Base-by-base conservation (phyloP, 176 grass and related monocot species). In the Oropetium thomaeum region DNA sequence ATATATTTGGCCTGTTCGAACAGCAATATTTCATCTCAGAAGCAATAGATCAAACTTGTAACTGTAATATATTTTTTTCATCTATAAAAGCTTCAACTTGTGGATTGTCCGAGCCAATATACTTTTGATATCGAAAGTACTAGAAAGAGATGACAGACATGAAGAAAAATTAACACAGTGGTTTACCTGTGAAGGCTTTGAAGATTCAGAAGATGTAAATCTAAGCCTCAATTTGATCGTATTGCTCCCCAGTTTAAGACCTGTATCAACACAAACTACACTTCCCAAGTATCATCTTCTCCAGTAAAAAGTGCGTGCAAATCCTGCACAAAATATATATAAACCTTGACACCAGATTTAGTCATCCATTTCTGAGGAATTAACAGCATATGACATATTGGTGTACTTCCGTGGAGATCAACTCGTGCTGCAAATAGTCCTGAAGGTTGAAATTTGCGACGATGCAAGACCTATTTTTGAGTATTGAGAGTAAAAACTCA, bases 231-330 rank as follows among this genome's bases (percentile, higher is more conserved):
- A 74, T 70, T 99, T 99, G 80, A 95, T 86, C 32, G 74, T 85
- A 39, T 74, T 92, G 65, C 91, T 85, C 37, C 88, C 82, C 51
- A 92, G 44, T 33, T 70, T 89, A 79, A 87, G 90, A 83, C 89
- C 83, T 58, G 83, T 82, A 68, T 92, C 89, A 84, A 96, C 32
- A 89, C 87, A 78, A 99, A 85, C 84, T 75, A 95, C 45, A 91
- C 91, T 71, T 99, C 96, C 96, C 96, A 98, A 33, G 84, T 94
- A 87, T 92, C 81, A 86, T 98, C 96, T 71, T 90, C 89, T 79
- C 96, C 91, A 57, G 91, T 98, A 84, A 98, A 98, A 79, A 99
- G 84, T 75, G 84, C 91, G 79, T 98, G 96, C 66, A 93, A 83
- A 30, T 80, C 91, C 96, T 98, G 82, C 45, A 84, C 5, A 54